These are phyloP conservation scores for Diaporthe sp. DNA, from an alignment of 2,329 filamentous ascomycete genomes.

Conservation along the genomic window DNA sequence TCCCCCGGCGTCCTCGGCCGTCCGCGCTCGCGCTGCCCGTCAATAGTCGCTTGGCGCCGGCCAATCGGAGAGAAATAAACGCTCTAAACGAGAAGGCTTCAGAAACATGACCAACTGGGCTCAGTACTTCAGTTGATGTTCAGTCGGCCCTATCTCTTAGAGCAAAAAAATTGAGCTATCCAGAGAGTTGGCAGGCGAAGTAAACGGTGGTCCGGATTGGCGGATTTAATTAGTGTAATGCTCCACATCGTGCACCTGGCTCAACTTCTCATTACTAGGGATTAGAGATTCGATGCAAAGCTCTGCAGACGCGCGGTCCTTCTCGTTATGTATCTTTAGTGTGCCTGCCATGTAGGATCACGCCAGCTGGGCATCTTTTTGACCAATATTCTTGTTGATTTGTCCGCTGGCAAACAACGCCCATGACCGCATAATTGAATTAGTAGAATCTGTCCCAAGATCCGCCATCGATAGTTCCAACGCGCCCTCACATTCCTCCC, in stretches of 20 bases:
- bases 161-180: background rate
- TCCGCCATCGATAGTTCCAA: background rate
- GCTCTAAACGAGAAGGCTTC: background rate
- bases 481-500: background rate
- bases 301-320: background rate
- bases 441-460: background rate
- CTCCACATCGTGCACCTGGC: too few species aligned
- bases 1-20: background rate
- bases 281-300: too few species aligned
- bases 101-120: background rate
- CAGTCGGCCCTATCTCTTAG: background rate
- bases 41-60: constrained; percentile 13
- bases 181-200: background rate
- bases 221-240: background rate
- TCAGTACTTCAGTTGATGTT: background rate
- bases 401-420: background rate
- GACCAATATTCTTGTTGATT: background rate
- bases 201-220: background rate
- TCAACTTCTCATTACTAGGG: too few species aligned
- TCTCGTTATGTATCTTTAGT: background rate
- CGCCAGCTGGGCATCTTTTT: background rate
- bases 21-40: background rate
- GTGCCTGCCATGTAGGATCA: background rate
- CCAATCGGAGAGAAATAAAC: background rate
- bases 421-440: background rate